These are phyloP conservation scores for Candida easanensis DNA, from an alignment of 805 yeast species.

Conservation along the genomic window DNA sequence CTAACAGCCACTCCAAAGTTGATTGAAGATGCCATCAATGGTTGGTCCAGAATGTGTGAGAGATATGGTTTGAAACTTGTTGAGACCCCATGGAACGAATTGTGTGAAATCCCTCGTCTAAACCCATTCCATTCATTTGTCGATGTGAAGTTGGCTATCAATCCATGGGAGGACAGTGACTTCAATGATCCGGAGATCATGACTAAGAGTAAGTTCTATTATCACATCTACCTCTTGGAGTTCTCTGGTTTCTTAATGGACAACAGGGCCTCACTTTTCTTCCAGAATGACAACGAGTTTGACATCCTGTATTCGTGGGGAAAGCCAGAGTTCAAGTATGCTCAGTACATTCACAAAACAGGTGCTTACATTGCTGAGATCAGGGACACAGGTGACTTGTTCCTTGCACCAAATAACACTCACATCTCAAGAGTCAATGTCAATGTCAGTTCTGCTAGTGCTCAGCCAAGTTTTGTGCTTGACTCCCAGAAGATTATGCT, in stretches of 20 bases:
- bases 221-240: conserved; percentile 72
- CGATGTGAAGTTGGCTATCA: conserved; percentile 58
- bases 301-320: conserved; percentile 93
- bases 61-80: conserved; percentile 77
- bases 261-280: conserved; percentile 66
- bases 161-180: conserved; percentile 69
- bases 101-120: conserved; percentile 66
- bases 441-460: conserved; percentile 30
- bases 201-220: conserved; percentile 59
- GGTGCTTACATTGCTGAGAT: conserved; percentile 91
- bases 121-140: conserved; percentile 91
- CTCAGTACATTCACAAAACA: conserved; percentile 85
- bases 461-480: conserved; percentile 34
- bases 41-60: conserved; percentile 82
- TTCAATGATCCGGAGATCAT: conserved; percentile 42
- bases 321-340: conserved; percentile 70
- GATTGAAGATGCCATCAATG: conserved; percentile 72
- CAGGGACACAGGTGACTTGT: conserved; percentile 71
- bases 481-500: conserved; percentile 77
- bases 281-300: conserved; percentile 48
- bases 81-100: conserved; percentile 89
- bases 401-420: conserved; percentile 83
- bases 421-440: conserved; percentile 73
- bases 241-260: conserved; percentile 76
- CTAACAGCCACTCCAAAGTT: conserved; percentile 81